Percentiles rank a stretch among this genome's conserved stretches.
phyloP scores from a whole-genome alignment of 2,329 filamentous ascomycete genomes.

The Epichloe amarillans region DNA sequence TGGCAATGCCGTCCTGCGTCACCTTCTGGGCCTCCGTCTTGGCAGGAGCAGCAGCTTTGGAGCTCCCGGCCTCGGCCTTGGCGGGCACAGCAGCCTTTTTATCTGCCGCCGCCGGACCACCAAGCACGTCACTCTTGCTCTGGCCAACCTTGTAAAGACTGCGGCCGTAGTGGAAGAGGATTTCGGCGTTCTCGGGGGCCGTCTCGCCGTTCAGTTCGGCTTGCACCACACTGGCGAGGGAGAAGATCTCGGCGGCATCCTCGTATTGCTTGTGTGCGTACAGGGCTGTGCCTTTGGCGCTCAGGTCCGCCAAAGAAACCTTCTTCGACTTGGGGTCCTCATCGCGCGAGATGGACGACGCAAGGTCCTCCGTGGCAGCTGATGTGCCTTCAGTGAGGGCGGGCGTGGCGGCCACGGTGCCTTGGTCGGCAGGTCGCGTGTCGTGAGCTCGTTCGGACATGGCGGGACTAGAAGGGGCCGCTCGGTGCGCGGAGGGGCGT shows the following conservation, averaged over 20 bases:
- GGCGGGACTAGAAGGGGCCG: neutral
- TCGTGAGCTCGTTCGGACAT: constrained; percentile 13
- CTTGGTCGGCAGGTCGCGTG: constrained; percentile 10
- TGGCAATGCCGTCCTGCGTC: constrained; percentile 32
- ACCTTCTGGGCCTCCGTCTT: constrained; percentile 28
- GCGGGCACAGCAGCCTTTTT: constrained; percentile 24
- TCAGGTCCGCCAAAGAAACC: constrained; percentile 63
- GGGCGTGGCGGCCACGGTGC: neutral
- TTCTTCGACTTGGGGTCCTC: constrained; percentile 37
- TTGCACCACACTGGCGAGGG: constrained; percentile 78
- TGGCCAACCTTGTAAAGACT: constrained; percentile 90
- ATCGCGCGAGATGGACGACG: constrained; percentile 19
- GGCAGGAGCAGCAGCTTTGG: constrained; percentile 22
- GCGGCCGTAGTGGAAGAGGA: constrained; percentile 88
- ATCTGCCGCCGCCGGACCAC: constrained; percentile 58
- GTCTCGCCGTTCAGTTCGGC: constrained; percentile 87
- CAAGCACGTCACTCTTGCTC: constrained; percentile 86
- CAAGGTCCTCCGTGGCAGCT: constrained; percentile 6
- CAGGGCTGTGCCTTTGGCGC: constrained; percentile 66
- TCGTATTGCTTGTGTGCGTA: constrained; percentile 85
- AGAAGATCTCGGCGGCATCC: constrained; percentile 76
- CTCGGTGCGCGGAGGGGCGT: neutral
- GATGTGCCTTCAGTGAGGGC: constrained; percentile 6
- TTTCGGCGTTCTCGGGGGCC: constrained; percentile 74
- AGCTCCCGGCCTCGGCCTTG: constrained; percentile 25